phyloP scores from a whole-genome alignment of 2,329 filamentous ascomycete species.

The Magnaporthales sp. region DNA sequence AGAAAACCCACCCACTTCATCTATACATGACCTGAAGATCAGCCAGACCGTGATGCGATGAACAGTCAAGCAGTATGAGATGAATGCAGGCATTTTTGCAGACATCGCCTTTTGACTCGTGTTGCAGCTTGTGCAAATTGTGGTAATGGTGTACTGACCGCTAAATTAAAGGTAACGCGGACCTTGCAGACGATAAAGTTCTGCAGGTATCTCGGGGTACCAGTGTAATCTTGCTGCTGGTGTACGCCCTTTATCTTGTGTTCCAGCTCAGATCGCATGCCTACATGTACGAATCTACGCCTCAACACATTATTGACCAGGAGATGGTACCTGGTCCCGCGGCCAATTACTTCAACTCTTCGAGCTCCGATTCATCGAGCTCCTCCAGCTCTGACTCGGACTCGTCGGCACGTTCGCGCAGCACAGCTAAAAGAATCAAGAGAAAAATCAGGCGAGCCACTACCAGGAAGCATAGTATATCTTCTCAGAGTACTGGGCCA shows the following conservation, averaged over 20 bases:
- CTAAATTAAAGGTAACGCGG: slow-evolving; percentile 21
- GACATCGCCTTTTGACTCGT: neutral
- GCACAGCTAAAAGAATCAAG: slow-evolving; percentile 54
- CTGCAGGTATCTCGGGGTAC: slow-evolving; percentile 70
- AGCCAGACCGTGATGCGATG: neutral
- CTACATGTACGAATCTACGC: slow-evolving; percentile 61
- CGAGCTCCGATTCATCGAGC: slow-evolving; percentile 26
- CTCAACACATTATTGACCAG: slow-evolving; percentile 51
- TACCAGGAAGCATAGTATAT: slow-evolving; percentile 58
- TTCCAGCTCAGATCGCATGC: slow-evolving; percentile 68
- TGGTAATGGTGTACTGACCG: neutral
- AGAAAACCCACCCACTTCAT: neutral
- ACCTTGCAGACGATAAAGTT: slow-evolving; percentile 50
- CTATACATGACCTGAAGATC: neutral
- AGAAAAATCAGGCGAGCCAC: slow-evolving; percentile 49
- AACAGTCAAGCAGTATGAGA: neutral
- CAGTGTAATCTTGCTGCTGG: slow-evolving; percentile 62
- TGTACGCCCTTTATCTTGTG: slow-evolving; percentile 65
- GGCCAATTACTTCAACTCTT: slow-evolving; percentile 54
- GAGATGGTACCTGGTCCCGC: slow-evolving; percentile 62
- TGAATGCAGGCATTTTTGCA: neutral
- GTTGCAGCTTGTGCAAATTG: neutral
- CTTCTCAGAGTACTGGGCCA: slow-evolving; percentile 14
- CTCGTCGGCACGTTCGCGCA: slow-evolving; percentile 32
- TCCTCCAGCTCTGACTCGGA: slow-evolving; percentile 49